These are phyloP conservation scores for Claviceps sp. DNA, from an alignment of 2,329 filamentous ascomycete genomes.

Conservation along the genomic window DNA sequence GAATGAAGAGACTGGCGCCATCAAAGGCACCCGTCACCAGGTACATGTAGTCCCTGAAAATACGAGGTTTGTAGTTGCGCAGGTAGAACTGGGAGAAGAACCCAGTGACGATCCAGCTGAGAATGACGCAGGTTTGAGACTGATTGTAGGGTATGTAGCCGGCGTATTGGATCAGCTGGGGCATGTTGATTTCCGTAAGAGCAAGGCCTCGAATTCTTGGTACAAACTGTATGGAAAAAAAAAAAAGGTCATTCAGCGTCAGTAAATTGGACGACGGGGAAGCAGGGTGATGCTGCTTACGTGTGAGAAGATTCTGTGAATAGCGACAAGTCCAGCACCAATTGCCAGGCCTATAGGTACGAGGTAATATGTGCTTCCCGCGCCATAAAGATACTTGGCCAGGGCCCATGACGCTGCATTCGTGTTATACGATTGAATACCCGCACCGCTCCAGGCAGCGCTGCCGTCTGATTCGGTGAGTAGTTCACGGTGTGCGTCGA, in stretches of 20 bases:
- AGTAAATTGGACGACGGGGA: no score
- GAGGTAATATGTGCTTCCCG: constrained; percentile 21
- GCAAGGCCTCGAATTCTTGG: background rate
- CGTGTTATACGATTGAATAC: constrained; percentile 33
- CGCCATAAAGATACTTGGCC: constrained; percentile 28
- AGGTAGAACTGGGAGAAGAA: constrained; percentile 39
- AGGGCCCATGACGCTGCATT: constrained; percentile 17
- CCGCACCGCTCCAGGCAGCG: constrained; percentile 33
- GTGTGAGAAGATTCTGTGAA: background rate
- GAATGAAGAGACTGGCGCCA: constrained; percentile 27
- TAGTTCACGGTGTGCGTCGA: constrained; percentile 26
- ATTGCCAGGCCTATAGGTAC: constrained; percentile 27
- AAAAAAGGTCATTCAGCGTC: background rate
- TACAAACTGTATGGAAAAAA: background rate
- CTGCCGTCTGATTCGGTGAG: constrained; percentile 26
- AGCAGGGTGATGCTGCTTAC: background rate
- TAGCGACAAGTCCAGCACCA: constrained; percentile 22
- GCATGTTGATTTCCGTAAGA: constrained; percentile 2
- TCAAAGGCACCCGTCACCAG: constrained; percentile 39
- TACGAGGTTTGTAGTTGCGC: constrained; percentile 35
- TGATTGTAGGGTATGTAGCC: constrained; percentile 10
- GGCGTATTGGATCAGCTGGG: constrained; percentile 4
- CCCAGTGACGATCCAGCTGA: constrained; percentile 30
- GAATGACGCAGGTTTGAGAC: constrained; percentile 40
- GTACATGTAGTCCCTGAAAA: constrained; percentile 42